These are phyloP conservation scores for Tuber indicum DNA, from an alignment of 495 filamentous ascomycete species.

Conservation along the genomic window DNA sequence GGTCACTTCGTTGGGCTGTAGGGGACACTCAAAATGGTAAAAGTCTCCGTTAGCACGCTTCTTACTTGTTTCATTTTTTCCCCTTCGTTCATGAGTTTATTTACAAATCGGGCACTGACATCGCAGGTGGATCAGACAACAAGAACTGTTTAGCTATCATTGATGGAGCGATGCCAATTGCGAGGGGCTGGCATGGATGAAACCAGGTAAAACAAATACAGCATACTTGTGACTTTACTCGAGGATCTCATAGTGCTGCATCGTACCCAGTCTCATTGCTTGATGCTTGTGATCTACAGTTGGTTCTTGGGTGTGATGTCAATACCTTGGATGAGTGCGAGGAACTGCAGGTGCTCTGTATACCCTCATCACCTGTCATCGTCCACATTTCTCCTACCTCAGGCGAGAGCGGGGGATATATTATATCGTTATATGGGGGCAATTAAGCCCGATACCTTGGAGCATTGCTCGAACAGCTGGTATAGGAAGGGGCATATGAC, in stretches of 20 bases:
- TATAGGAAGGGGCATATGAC: not conserved
- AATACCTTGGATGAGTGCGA: not conserved
- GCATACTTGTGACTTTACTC: not conserved
- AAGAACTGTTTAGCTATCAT: not conserved
- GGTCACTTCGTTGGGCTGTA: not conserved
- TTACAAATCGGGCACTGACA: not conserved
- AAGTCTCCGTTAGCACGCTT: not conserved
- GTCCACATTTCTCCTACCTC: not conserved
- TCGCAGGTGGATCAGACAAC: not conserved
- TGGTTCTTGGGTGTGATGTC: not conserved
- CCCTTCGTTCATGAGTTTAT: not conserved
- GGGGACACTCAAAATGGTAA: not conserved
- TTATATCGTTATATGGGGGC: not conserved
- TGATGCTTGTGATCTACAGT: not conserved
- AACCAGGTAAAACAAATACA: not conserved
- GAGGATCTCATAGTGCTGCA: not conserved
- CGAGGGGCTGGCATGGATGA: not conserved
- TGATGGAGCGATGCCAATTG: not conserved
- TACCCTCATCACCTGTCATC: not conserved
- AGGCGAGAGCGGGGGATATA: not conserved
- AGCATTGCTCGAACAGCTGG: not conserved
- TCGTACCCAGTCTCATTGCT: not conserved
- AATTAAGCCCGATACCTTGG: not conserved
- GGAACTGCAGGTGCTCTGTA: not conserved
- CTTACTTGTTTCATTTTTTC: not conserved